Percentiles rank a stretch among this genome's conserved stretches.
phyloP scores from a whole-genome alignment of 768 basidiomycete species.

The Tulasnella sp. region DNA sequence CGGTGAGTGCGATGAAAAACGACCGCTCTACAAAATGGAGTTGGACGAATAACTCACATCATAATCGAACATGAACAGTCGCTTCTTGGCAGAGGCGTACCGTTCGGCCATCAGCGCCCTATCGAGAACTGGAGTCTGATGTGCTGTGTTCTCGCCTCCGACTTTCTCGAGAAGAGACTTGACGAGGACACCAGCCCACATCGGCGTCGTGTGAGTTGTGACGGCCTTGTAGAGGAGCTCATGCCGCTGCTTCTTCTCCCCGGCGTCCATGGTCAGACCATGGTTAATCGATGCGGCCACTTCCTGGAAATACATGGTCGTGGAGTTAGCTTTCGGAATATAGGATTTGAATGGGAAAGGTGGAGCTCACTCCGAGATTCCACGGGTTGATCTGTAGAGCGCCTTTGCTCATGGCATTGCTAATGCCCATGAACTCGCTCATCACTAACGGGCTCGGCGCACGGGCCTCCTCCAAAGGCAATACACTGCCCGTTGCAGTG shows the following conservation, averaged over 20 bases:
- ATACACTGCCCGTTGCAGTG: too few relatives aligned
- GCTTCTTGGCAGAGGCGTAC: slow-evolving; percentile 65
- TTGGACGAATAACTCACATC: slow-evolving; percentile 50
- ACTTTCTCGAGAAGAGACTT: slow-evolving; percentile 82
- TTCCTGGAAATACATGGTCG: slow-evolving; percentile 37
- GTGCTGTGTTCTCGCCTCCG: slow-evolving; percentile 63
- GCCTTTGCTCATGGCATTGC: slow-evolving; percentile 86
- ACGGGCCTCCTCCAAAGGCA: background rate
- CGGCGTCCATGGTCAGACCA: slow-evolving; percentile 69
- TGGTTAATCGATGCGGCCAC: slow-evolving; percentile 84
- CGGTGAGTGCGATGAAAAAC: slow-evolving; percentile 15
- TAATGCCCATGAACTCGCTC: slow-evolving; percentile 97
- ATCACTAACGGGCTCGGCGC: slow-evolving; percentile 66
- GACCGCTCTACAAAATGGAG: background rate
- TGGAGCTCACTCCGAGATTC: slow-evolving; percentile 67
- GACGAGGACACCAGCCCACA: slow-evolving; percentile 84
- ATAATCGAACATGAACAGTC: slow-evolving; percentile 92
- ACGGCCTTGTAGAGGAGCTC: slow-evolving; percentile 69
- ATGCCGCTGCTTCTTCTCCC: slow-evolving; percentile 69
- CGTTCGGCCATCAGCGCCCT: slow-evolving; percentile 43
- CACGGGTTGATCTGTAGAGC: slow-evolving; percentile 76
- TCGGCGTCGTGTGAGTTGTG: slow-evolving; percentile 86
- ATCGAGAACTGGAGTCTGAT: slow-evolving; percentile 78
- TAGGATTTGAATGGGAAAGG: background rate
- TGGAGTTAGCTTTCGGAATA: too few relatives aligned